Evolutionary conservation across 768 basidiomycete genomes (phyloP).

Genomic region (Lactarius quietus): DNA sequence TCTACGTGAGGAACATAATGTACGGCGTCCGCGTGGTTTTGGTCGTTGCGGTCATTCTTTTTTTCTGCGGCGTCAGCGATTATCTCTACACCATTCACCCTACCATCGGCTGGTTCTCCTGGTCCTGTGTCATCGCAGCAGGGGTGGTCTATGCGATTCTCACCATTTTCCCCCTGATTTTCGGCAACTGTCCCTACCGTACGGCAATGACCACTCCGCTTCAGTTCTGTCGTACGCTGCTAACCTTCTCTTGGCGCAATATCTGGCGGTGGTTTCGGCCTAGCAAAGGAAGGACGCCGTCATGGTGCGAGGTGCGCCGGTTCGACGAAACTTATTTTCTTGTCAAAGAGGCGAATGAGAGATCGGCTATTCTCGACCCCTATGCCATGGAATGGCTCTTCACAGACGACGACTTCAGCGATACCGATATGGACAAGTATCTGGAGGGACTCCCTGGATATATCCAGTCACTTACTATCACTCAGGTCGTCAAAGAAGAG

Average conservation of each 20-base stretch:
- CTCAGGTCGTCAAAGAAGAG: too few relatives aligned
- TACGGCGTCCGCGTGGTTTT: slow-evolving; percentile 5
- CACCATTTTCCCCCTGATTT: slow-evolving; percentile 14
- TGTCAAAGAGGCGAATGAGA: not conserved
- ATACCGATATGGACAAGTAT: slow-evolving; percentile 13
- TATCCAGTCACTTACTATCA: not conserved
- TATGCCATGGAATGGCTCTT: slow-evolving; percentile 15
- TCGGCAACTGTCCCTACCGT: slow-evolving; percentile 10
- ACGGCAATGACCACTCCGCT: slow-evolving; percentile 15
- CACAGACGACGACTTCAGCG: slow-evolving; percentile 4
- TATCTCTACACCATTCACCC: slow-evolving; percentile 1
- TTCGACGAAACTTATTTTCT: not conserved
- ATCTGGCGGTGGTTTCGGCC: too few relatives aligned
- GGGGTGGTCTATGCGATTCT: not conserved
- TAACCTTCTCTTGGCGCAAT: not conserved
- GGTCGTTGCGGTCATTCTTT: slow-evolving; percentile 16
- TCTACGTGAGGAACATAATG: slow-evolving; percentile 6
- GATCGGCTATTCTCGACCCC: not conserved
- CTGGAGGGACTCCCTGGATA: slow-evolving; percentile 13
- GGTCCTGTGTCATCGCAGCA: not conserved
- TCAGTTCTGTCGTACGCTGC: not conserved
- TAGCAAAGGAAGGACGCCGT: rapidly evolving
- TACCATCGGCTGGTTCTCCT: not conserved
- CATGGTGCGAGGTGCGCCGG: not conserved
- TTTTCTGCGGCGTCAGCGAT: slow-evolving; percentile 15